These are phyloP conservation scores for Lotmaria passim DNA, from an alignment of 208 protist genomes.

Conservation along the genomic window DNA sequence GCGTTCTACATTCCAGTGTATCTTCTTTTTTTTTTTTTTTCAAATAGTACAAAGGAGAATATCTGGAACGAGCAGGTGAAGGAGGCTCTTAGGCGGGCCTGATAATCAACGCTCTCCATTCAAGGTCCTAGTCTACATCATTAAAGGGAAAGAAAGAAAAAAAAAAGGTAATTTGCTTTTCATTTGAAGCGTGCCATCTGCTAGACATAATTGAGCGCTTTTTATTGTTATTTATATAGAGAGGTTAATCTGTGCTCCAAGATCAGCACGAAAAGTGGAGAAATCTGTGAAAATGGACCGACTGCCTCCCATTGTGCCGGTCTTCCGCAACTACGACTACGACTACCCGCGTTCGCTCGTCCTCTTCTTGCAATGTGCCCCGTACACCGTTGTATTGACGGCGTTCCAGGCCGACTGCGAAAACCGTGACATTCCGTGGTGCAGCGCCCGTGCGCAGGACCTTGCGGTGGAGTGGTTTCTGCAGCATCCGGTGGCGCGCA, in stretches of 20 bases:
- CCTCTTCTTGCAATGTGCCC: slow-evolving; percentile 72
- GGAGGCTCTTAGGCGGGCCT: no score
- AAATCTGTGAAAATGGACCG: slow-evolving; percentile 16
- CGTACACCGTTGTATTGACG: slow-evolving; percentile 51
- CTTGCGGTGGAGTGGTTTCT: slow-evolving; percentile 62
- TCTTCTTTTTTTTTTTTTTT: no score
- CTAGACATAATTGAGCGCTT: background rate
- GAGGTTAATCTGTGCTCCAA: background rate
- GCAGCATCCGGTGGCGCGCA: slow-evolving; percentile 50
- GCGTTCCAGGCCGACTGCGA: slow-evolving; percentile 74
- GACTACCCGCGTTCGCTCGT: slow-evolving; percentile 59
- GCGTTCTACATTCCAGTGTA: no score
- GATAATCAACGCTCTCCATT: no score
- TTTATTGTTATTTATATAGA: background rate
- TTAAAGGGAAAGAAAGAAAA: no score
- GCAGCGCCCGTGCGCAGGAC: slow-evolving; percentile 49
- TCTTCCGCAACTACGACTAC: slow-evolving; percentile 15
- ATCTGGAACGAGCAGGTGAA: no score
- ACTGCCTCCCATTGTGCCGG: slow-evolving; percentile 8
- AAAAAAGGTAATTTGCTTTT: no score
- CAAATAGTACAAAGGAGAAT: no score
- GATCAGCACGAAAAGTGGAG: background rate
- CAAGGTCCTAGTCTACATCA: no score
- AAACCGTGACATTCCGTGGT: slow-evolving; percentile 56
- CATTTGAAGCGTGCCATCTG: no score